Base-by-base conservation (phyloP, 805 yeast species). In the Peterozyma toletana region DNA sequence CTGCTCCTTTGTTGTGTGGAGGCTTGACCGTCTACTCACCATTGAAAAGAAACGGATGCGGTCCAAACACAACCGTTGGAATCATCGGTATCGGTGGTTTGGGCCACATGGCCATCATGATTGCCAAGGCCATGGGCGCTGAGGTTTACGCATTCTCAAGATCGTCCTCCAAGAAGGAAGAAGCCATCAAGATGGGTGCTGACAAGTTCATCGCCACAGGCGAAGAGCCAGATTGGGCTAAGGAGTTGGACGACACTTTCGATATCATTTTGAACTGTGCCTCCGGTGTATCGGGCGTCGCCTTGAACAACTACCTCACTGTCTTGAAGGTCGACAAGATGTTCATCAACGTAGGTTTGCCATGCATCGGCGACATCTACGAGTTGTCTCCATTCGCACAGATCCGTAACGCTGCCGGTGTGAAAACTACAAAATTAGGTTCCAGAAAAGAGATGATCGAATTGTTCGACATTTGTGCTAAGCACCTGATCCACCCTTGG, bases 91-190 rank as follows among this genome's bases (percentile, higher is more conserved):
- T 75, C 50, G 80, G 80, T 54, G 80, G 80, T 37, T 64, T 75
- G 50, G 80, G 80, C 30, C 79, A 74, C 57, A 66, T 74, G 70
- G 79, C 78, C 37, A 58, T 75, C 43, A 66, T 71, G 54, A 71
- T 78, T 47, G 79, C 82, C 35, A 71, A 74, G 50, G 82, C 82
- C 6, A 56, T 78, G 55, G 83, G 83, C 42, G 80, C 81, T 30
- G 71, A 76, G 48, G 83, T 78, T 29, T 66, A 70, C 40, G 82
- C 79, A 3, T 67, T 78, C 53, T 77, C 83, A 14, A 66, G 83
- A 60, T 59, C 70, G 15, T 54, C 59, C 13, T 52, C 70, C 37
- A 78, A 78, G 62, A 71, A 65, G 53, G 73, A 64, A 38, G 71
- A 74, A 46, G 74, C 82, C 14, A 9, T 58, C 18, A 54, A 66